A percentile compares a stretch with the other conserved stretches of the same genome.
These are phyloP conservation scores for Citropsis articulata DNA, from an alignment of 345 rosid genomes.

Conservation along the genomic window DNA sequence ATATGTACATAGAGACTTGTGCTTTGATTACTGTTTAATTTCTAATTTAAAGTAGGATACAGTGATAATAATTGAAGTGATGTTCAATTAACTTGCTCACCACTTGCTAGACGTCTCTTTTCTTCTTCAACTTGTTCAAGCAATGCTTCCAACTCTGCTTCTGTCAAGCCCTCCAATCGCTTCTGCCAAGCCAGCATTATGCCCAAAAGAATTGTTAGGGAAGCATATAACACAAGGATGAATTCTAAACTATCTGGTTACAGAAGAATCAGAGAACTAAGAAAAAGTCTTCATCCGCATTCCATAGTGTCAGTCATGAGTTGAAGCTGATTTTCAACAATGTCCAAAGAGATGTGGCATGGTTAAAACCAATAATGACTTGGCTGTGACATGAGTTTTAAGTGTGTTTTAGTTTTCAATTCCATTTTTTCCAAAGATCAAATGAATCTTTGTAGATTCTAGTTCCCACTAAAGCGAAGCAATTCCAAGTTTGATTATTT, in stretches of 20 bases:
- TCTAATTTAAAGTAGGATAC: neutral
- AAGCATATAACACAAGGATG: neutral
- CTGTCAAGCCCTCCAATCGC: slow-evolving; percentile 82
- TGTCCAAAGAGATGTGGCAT: neutral
- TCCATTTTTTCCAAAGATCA: neutral
- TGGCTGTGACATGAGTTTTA: neutral
- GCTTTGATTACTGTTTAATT: neutral
- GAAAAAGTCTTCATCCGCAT: neutral
- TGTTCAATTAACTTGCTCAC: slow-evolving; percentile 47
- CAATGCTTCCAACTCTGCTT: slow-evolving; percentile 79
- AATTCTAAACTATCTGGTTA: neutral
- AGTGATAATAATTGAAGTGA: neutral
- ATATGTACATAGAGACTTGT: neutral
- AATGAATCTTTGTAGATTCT: neutral
- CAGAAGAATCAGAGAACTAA: neutral
- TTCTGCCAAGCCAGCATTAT: slow-evolving; percentile 43
- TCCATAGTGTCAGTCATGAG: neutral
- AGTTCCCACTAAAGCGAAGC: neutral
- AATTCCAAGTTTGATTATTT: neutral
- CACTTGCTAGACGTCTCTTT: slow-evolving; percentile 49
- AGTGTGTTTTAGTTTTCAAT: neutral
- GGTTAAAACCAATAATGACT: too few relatives aligned
- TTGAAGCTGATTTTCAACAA: too few relatives aligned
- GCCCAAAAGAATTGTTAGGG: neutral
- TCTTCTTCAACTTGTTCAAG: slow-evolving; percentile 97